These are phyloP conservation scores for Powellomyces hirtus DNA, from an alignment of 192 early-diverging fungal species.

Conservation along the genomic window DNA sequence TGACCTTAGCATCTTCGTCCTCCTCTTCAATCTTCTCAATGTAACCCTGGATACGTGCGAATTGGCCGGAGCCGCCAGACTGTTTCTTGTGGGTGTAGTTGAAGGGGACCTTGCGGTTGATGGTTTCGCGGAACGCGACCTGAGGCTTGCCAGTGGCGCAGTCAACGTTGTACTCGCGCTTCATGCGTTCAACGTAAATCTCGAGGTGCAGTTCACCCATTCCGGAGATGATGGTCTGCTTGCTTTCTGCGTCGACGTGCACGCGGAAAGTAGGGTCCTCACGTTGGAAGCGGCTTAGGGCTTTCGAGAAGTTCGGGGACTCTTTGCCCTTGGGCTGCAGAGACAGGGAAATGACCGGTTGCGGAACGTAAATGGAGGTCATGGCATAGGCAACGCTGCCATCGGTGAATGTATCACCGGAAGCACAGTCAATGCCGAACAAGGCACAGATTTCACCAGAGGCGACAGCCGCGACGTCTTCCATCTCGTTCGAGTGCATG, in stretches of 20 bases:
- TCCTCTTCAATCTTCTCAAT: conserved; percentile 79
- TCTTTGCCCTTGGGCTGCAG: conserved; percentile 91
- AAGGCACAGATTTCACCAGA: conserved; percentile 97
- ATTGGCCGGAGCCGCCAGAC: conserved; percentile 95
- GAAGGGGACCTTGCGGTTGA: conserved; percentile 70
- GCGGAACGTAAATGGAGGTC: conserved; percentile 98
- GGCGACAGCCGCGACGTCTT: conserved; percentile 90
- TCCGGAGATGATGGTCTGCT: conserved; percentile 85
- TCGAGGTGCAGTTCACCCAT: conserved; percentile 98
- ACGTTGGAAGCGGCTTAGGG: conserved; percentile 67
- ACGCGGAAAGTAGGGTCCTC: conserved; percentile 91
- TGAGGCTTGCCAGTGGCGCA: conserved; percentile 95
- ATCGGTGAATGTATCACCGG: conserved; percentile 96
- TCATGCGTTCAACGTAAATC: conserved; percentile 98
- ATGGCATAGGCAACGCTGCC: conserved; percentile 79
- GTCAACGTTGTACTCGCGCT: conserved; percentile 94
- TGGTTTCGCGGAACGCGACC: conserved; percentile 97
- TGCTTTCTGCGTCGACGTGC: conserved; percentile 81
- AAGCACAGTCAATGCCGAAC: conserved; percentile 96
- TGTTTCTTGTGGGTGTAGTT: conserved; percentile 99
- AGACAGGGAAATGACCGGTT: conserved; percentile 94
- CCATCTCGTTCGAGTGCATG: conserved; percentile 98
- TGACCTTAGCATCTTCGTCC: conserved; percentile 57
- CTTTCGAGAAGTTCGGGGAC: conserved; percentile 71
- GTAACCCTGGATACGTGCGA: conserved; percentile 84